Evolutionary conservation across 2,329 filamentous ascomycete genomes (phyloP), one percentile per base, ranked within the genome.

Genomic region (Aspergillus tanneri): DNA sequence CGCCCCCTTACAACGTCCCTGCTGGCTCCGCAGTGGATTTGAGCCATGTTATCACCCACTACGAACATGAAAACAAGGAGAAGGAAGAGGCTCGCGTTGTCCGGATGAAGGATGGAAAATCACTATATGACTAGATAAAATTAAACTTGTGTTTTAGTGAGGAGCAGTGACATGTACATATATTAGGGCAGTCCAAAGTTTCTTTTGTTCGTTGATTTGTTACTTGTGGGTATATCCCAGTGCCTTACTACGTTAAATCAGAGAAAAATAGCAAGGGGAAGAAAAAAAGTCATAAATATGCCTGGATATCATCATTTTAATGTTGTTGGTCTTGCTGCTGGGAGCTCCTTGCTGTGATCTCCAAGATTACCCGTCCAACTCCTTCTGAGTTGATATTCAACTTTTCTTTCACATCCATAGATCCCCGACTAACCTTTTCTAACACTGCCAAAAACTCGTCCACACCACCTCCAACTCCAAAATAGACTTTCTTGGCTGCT

Each of bases 401-500:
- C 28, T 63, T 62, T 37, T 68, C 59, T 40, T 59, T 61, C 14
- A 68, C 63, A 19, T 59, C 54, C 46, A 72, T 23, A 46, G 54
- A 46, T 48, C 57, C 49, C 5, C 53, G 50, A 51, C 59, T 47
- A 5, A 70, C 52, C 11, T 57, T 57, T 34, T 55, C 50, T 38
- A 72, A 28, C 12, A 67, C 64, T 14, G 58, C 53, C 37, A 72
- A 56, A 55, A 86, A 81, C 27, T 80, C 81, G 66, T 84, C 80
- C 8, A 85, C 79, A 23, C 82, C 82, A 2, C 83, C 83, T 1
- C 83, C 83, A 23, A 86, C 82, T 0, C 83, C 83, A 59, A 86
- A 86, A 66, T 86, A 86, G 32, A 85, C 77, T 54, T 78, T 74
- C 67, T 86, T 86, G 2, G 83, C 83, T 7, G 80, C 83, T 4